phyloP scores from a whole-genome alignment of 352 stramenopile species.

The Bremia lactucae region DNA sequence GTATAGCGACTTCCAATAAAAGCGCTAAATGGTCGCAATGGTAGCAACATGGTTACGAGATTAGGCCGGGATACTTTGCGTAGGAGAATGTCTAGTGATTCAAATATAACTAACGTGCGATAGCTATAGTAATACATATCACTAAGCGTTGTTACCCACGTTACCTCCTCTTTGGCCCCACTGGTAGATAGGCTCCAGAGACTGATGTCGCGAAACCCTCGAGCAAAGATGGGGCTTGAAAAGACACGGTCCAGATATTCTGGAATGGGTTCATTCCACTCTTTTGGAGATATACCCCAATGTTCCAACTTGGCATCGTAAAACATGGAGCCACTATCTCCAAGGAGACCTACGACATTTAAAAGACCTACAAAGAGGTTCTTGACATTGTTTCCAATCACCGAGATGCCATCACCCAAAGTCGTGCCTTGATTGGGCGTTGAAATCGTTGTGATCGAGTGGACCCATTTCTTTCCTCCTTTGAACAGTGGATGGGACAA shows the following conservation, averaged over 20 bases:
- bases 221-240: constrained; percentile 23
- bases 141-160: constrained; percentile 39
- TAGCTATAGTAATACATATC: constrained; percentile 57
- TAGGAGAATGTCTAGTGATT: constrained; percentile 19
- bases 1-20: constrained; percentile 32
- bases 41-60: constrained; percentile 33
- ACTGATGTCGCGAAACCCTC: constrained; percentile 32
- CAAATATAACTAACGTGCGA: constrained; percentile 30
- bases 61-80: constrained; percentile 34
- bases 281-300: constrained; percentile 27
- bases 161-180: constrained; percentile 37
- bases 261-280: constrained; percentile 16
- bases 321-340: constrained; percentile 15
- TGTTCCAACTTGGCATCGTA: constrained; percentile 48
- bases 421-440: constrained; percentile 51
- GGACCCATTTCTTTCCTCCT: constrained; percentile 48
- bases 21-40: constrained; percentile 18
- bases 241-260: constrained; percentile 36
- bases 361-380: constrained; percentile 17
- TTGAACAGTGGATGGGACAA: constrained; percentile 35
- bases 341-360: constrained; percentile 19
- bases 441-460: constrained; percentile 57
- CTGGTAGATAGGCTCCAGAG: constrained; percentile 36
- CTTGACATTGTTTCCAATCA: constrained; percentile 30
- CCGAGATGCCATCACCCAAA: constrained; percentile 32